These are phyloP conservation scores for Galerina marginata DNA, from an alignment of 768 basidiomycete genomes.

Conservation along the genomic window DNA sequence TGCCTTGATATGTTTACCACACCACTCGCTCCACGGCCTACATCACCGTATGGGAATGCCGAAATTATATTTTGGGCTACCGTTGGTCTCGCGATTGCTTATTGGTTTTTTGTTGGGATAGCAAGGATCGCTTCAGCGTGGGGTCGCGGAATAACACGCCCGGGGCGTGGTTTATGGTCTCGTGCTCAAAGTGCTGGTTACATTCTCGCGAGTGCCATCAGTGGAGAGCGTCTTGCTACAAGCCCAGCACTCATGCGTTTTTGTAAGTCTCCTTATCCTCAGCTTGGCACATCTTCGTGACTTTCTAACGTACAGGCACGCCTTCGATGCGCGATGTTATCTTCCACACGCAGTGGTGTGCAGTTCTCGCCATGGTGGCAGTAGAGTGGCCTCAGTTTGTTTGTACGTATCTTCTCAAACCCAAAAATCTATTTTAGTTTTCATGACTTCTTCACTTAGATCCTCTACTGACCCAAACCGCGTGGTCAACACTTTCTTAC, in stretches of 20 bases:
- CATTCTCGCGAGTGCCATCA: slow-evolving; percentile 90
- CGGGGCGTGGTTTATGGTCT: slow-evolving; percentile 67
- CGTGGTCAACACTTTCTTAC: slow-evolving; percentile 85
- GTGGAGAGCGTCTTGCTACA: slow-evolving; percentile 86
- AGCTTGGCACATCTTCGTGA: slow-evolving; percentile 10
- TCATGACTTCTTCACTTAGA: slow-evolving; percentile 52
- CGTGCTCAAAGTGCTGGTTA: slow-evolving; percentile 85
- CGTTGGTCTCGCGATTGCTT: slow-evolving; percentile 75
- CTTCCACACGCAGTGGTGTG: slow-evolving; percentile 93
- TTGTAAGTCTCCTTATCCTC: slow-evolving; percentile 54
- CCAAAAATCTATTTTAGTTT: slow-evolving; percentile 11
- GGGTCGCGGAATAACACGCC: slow-evolving; percentile 70
- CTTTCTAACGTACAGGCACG: slow-evolving; percentile 60
- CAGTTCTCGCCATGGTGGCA: slow-evolving; percentile 89
- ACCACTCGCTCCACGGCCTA: slow-evolving; percentile 65
- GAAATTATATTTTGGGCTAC: slow-evolving; percentile 74
- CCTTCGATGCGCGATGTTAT: slow-evolving; percentile 92
- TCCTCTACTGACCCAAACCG: slow-evolving; percentile 85
- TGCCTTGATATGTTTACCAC: slow-evolving; percentile 84
- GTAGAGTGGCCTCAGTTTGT: slow-evolving; percentile 94
- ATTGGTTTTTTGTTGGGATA: slow-evolving; percentile 81
- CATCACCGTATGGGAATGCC: slow-evolving; percentile 70
- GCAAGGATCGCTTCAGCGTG: slow-evolving; percentile 87
- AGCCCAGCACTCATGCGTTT: slow-evolving; percentile 89
- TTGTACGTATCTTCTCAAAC: slow-evolving; percentile 59